Evolutionary conservation across 148 eudicot species (phyloP).

Genomic region (Oxyria digyna): DNA sequence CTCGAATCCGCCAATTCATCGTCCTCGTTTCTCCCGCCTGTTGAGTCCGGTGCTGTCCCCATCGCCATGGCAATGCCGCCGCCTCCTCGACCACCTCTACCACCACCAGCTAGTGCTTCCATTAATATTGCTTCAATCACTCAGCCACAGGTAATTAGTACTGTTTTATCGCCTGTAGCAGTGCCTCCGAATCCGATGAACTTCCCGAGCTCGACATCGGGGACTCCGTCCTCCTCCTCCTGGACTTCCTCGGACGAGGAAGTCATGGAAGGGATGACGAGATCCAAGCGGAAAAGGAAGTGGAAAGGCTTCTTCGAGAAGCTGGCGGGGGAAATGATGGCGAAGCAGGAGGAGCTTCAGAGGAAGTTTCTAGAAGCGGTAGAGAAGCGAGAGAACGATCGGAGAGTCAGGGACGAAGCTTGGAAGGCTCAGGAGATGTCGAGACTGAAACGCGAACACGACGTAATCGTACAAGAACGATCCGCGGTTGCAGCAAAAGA

Average conservation of each 20-base stretch:
- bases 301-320: conserved; percentile 14
- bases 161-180: background rate
- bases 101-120: background rate
- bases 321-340: conserved; percentile 10
- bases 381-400: conserved; percentile 15
- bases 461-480: conserved; percentile 9
- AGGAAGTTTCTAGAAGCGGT: conserved; percentile 10
- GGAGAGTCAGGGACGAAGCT: conserved; percentile 7
- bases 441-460: conserved; percentile 13
- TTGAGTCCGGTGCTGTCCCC: background rate
- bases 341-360: conserved; percentile 15
- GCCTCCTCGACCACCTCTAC: background rate
- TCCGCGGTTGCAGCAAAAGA: conserved; percentile 13
- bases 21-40: background rate
- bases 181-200: conserved; percentile 8
- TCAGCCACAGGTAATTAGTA: background rate
- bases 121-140: background rate
- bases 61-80: conserved; percentile 4
- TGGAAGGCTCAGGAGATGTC: conserved; percentile 17
- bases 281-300: conserved; percentile 5
- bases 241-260: conserved; percentile 6
- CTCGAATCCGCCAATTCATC: conserved; percentile 5
- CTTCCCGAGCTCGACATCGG: conserved; percentile 4
- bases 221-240: conserved; percentile 3
- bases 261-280: background rate